phyloP scores from a whole-genome alignment of 139 green algal genomes.

The Pseudopediastrum boryanum region DNA sequence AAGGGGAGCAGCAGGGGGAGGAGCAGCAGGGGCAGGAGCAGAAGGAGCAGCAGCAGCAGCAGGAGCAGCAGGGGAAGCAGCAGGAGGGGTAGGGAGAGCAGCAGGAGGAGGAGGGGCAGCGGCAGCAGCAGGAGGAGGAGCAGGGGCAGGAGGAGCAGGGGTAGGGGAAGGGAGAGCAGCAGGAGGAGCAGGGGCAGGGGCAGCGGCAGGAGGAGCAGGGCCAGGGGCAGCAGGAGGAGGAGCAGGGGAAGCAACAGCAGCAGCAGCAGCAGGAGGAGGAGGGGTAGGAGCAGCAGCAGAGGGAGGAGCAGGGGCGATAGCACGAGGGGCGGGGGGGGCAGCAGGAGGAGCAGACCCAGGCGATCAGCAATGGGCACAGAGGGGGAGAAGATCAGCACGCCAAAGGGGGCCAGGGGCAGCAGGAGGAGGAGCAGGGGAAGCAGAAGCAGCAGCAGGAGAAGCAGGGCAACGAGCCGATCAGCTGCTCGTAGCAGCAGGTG shows the following conservation, averaged over 20 bases:
- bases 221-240: not conserved
- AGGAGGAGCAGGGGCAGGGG: no score
- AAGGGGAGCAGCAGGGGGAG: no score
- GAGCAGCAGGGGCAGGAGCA: not conserved
- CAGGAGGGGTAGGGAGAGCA: not conserved
- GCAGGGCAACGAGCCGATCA: no score
- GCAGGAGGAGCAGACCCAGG: no score
- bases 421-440: not conserved
- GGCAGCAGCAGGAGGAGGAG: not conserved
- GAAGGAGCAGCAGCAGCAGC: constrained; percentile 1
- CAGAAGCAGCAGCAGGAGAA: not conserved
- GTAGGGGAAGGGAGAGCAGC: not conserved
- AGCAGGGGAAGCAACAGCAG: no score
- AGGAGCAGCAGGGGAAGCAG: not conserved
- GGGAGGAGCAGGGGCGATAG: no score
- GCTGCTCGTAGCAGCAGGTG: no score
- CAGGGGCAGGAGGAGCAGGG: not conserved
- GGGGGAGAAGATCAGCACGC: not conserved
- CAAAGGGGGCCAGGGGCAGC: not conserved
- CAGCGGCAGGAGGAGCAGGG: not conserved
- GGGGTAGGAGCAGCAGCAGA: no score
- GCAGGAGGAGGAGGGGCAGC: constrained; percentile 1
- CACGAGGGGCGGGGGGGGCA: no score
- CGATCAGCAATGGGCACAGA: not conserved
- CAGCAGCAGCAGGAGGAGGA: no score